A percentile compares a stretch with the other conserved stretches of the same genome.
phyloP scores from a whole-genome alignment of 805 yeast genomes.

The Candida pini region DNA sequence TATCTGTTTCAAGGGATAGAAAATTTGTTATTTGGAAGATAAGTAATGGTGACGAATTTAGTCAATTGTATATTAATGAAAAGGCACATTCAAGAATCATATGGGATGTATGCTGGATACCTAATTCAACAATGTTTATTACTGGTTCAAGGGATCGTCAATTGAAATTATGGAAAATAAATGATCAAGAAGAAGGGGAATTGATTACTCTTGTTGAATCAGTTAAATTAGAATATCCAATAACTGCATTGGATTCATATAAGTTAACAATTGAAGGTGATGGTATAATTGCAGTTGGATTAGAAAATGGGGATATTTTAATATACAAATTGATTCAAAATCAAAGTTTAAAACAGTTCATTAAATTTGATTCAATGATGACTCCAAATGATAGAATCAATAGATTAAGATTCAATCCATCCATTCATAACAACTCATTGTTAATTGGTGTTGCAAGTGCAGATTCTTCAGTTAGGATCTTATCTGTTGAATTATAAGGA shows the following conservation, averaged over 20 bases:
- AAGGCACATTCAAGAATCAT: slow-evolving; percentile 89
- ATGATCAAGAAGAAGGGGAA: slow-evolving; percentile 17
- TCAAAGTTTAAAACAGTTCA: slow-evolving; percentile 25
- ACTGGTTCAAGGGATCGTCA: slow-evolving; percentile 85
- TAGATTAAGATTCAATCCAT: slow-evolving; percentile 52
- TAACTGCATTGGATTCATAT: slow-evolving; percentile 61
- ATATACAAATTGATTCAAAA: slow-evolving; percentile 34
- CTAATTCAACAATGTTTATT: slow-evolving; percentile 49
- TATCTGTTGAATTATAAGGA: too few species aligned
- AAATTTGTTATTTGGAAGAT: slow-evolving; percentile 71
- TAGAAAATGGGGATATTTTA: slow-evolving; percentile 59
- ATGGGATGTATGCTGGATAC: slow-evolving; percentile 94
- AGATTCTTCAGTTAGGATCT: slow-evolving; percentile 54
- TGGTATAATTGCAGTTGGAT: slow-evolving; percentile 53
- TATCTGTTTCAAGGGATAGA: slow-evolving; percentile 87
- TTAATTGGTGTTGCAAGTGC: slow-evolving; percentile 57
- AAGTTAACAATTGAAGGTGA: slow-evolving; percentile 25
- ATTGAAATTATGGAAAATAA: slow-evolving; percentile 59
- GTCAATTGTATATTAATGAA: slow-evolving; percentile 30
- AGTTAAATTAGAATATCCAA: slow-evolving; percentile 47
- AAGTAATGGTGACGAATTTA: slow-evolving; percentile 20
- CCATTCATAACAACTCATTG: slow-evolving; percentile 19
- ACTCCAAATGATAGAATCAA: slow-evolving; percentile 61
- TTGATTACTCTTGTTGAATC: slow-evolving; percentile 26
- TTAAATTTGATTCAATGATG: slow-evolving; percentile 30